Base-by-base conservation (phyloP, 2,329 filamentous ascomycete genomes). In the Hypoxylon sp. region DNA sequence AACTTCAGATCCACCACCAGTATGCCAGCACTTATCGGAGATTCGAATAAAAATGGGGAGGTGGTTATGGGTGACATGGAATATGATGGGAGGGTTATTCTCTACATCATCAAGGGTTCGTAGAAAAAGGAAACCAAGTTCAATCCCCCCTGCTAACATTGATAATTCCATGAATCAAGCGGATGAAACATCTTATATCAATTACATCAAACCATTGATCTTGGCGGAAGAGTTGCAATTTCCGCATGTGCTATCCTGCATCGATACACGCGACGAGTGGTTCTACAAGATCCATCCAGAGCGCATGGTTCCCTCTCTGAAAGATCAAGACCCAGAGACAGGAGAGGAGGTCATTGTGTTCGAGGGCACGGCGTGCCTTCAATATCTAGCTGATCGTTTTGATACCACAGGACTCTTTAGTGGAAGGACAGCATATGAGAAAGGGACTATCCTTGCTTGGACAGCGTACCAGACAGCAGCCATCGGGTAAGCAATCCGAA, bases 161-260 rank as follows among this genome's bases (percentile, higher is more conserved):
- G 11, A 36, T 41, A 25, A 17, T 9, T 25, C 28, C 23, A 23
- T 28, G 2, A 30, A 2, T 30, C 28, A 55, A 79, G 77, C 77
- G 28, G 76, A 78, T 51, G 52, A 78, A 68, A 80, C 79, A 2
- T 75, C 57, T 30, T 79, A 78, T 69, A 80, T 80, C 64, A 81
- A 81, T 62, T 80, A 78, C 68, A 79, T 82, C 56, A 81, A 82
- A 55, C 76, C 77, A 1, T 63, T 82, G 0, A 80, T 81, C 2
- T 67, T 81, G 2, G 78, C 76, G 14, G 68, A 76, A 60, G 78
- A 80, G 68, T 72, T 81, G 0, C 6, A 73, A 7, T 53, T 78
- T 19, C 72, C 74, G 2, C 71, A 80, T 60, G 60, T 76, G 5
- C 43, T 80, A n/a, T 76, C 76, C 1, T 68, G 79, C 21, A 77